Evolutionary conservation across 176 grass and related monocot species (phyloP), one percentile per base, ranked within the genome.

Genomic region (Raddia distichophylla): DNA sequence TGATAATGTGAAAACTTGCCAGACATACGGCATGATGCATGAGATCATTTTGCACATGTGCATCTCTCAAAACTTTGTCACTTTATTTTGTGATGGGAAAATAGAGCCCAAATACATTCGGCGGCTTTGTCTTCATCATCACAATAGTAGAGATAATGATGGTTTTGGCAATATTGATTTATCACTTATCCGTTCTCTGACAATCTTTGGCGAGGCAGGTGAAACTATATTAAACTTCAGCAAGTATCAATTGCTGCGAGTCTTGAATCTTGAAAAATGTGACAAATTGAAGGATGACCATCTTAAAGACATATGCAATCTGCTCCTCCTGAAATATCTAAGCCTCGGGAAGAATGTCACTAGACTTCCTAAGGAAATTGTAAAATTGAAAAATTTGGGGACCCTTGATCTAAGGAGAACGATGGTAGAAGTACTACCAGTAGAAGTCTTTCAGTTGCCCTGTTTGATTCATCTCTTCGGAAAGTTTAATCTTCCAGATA

Each of bases 391-490:
- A 34, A 2, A 52, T 52, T 18, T 78, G 46, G 60, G 52, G 22
- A 12, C 60, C 16, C 60, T 78, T 2, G 60, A 64, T 65, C 5
- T 11, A 78, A 78, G 46, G 63, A 52, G 60, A 7, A 17, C 17
- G 0, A 34, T 16, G 33, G 2, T 75, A 75, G 18, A 56, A 15
- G 33, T 66, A 64, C 10, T 83, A 20, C 81, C 71, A 1, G 37
- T 74, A 18, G 47, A 83, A 52, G 70, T 74, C 47, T 51, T 83
- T 3, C 46, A 32, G 33, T 69, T 83, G 16, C 71, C 71, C 2
- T 46, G 6, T 18, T 74, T 83, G 66, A 27, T 66, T 53, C 71
- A 83, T 64, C 50, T 83, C 15, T 74, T 83, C 57, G 81, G 71
- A 6, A 75, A 75, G 14, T 75, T 83, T 11, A 52, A 56, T 49